Evolutionary conservation across 1,284 basidiomycete genomes (phyloP), one percentile per base, ranked within the genome.

Genomic region (Rugosomyces carneus): DNA sequence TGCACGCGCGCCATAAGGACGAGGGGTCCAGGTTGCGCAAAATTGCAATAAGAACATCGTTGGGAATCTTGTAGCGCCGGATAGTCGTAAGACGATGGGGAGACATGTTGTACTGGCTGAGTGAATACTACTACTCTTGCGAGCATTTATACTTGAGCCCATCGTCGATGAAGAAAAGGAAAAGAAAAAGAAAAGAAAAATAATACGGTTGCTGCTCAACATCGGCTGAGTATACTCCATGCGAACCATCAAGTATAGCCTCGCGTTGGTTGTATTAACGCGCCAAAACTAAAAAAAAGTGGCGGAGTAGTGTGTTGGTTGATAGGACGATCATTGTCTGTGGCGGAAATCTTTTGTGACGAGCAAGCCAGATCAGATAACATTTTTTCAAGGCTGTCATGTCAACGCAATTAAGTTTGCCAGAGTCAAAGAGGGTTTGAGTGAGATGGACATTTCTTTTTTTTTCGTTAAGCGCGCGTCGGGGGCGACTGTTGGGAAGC

Each of bases 1-100:
- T 69, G 62, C 71, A 75, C 49, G 73, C 71, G 47, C 67, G 64
- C 57, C 73, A 73, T 51, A 80, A 62, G 40, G 77, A 71, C 37
- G 65, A 56, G 19, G 78, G 74, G 53, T 79, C 75, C 40, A 80
- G 62, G 48, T 74, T 69, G 52, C 72, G 70, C 52, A 80, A 61
- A 57, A 80, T 75, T 31, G 68, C 55, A 46, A 77, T 66, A 51
- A 79, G 63, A 53, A 78, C 66, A 58, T 80, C 78, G 59, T 72
- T 66, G 35, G 77, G 70, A 50, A 80, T 65, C 47, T 60, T 73
- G 67, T 69, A 76, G 63, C 66, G 67, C 51, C 62, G 66, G 50
- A 66, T 52, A 53, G 58, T 66, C 42, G 66, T 59, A 42, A 70
- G 60, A 52, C 66, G 66, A 57, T 65, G 66, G 63, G 67, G 72